These are phyloP conservation scores for Porphyrellus cyaneotinctus DNA, from an alignment of 768 basidiomycete species.

Conservation along the genomic window DNA sequence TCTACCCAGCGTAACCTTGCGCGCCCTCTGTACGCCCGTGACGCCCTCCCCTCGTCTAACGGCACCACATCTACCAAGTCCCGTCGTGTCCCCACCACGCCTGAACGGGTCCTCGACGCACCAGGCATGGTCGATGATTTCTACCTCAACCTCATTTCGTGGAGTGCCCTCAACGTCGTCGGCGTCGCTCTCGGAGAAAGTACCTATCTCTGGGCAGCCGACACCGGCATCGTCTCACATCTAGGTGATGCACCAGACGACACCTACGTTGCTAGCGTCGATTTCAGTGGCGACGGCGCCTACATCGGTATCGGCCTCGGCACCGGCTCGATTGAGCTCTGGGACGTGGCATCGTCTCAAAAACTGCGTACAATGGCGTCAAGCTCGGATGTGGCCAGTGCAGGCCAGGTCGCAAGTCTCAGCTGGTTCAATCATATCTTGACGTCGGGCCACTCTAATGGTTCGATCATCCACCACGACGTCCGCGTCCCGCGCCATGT, in stretches of 20 bases:
- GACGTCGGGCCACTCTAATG: constrained; percentile 86
- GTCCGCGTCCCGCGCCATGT: constrained; percentile 85
- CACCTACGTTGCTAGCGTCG: constrained; percentile 69
- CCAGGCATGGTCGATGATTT: constrained; percentile 94
- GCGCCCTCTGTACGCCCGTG: constrained; percentile 69
- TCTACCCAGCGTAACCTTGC: constrained; percentile 75
- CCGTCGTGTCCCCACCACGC: constrained; percentile 79
- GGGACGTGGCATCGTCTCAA: constrained; percentile 78
- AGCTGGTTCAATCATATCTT: constrained; percentile 88
- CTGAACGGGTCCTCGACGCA: constrained; percentile 93
- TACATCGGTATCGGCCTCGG: constrained; percentile 82
- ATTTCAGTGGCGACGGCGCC: constrained; percentile 75
- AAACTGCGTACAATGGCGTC: constrained; percentile 86
- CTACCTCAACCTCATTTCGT: constrained; percentile 90
- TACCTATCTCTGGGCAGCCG: constrained; percentile 94
- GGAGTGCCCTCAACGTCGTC: constrained; percentile 83
- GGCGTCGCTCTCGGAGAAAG: constrained; percentile 85
- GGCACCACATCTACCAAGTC: constrained; percentile 64
- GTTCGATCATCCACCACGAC: constrained; percentile 96
- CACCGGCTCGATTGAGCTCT: constrained; percentile 87
- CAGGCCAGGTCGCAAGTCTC: constrained; percentile 73
- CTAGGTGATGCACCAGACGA: constrained; percentile 74
- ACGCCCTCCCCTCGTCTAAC: constrained; percentile 59
- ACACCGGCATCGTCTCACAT: constrained; percentile 78
- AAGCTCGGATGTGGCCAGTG: constrained; percentile 21